phyloP scores from a whole-genome alignment of 441 rosid genomes.

The Pelargonium myrrhifolium region DNA sequence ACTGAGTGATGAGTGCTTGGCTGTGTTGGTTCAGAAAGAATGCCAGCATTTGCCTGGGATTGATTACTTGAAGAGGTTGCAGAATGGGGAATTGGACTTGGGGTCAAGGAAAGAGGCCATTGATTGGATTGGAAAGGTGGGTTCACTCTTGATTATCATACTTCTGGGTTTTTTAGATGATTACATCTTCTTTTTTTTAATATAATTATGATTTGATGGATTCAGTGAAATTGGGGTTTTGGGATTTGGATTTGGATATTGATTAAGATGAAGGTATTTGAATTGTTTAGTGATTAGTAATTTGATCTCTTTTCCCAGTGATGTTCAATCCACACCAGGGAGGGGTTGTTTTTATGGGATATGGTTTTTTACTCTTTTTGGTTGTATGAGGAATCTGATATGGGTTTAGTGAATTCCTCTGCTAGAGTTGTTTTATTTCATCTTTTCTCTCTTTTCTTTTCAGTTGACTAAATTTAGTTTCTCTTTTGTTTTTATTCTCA shows the following conservation, averaged over 20 bases:
- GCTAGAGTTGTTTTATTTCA: background rate
- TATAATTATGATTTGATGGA: slow-evolving; percentile 11
- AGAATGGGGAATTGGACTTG: slow-evolving; percentile 45
- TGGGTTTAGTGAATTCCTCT: background rate
- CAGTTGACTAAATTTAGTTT: slow-evolving; percentile 13
- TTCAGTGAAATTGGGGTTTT: slow-evolving; percentile 1
- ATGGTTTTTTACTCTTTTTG: slow-evolving; percentile 5
- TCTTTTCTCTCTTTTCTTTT: slow-evolving; percentile 13
- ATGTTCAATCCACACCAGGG: too few relatives aligned
- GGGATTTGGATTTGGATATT: background rate
- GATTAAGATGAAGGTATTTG: too few relatives aligned
- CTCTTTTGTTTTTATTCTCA: slow-evolving; percentile 10
- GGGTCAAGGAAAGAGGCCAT: slow-evolving; percentile 44
- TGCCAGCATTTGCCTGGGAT: slow-evolving; percentile 39
- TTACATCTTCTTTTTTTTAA: background rate
- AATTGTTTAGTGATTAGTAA: background rate
- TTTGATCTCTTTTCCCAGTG: too few relatives aligned
- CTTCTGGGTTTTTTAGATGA: background rate
- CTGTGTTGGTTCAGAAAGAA: slow-evolving; percentile 52
- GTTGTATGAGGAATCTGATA: background rate
- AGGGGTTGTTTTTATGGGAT: background rate
- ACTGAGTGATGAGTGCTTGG: slow-evolving; percentile 53
- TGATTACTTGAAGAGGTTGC: slow-evolving; percentile 50
- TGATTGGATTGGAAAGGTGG: slow-evolving; percentile 60
- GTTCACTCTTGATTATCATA: slow-evolving; percentile 3